Evolutionary conservation across 805 yeast species (phyloP).

Genomic region (Danielia reshetovae): DNA sequence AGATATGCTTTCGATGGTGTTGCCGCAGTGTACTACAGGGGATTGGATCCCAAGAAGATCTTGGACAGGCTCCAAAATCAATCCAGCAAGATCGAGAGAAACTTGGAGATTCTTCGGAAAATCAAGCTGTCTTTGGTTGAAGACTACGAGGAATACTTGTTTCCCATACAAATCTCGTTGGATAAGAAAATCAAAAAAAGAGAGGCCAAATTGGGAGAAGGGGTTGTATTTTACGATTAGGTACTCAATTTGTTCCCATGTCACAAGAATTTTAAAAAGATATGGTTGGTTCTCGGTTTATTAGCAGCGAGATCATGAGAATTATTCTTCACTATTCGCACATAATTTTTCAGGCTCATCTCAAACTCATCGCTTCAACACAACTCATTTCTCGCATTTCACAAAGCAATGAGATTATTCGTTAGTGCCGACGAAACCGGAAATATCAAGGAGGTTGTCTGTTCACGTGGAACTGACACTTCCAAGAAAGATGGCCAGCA

Average conservation of each 20-base stretch:
- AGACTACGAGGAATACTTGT: constrained; percentile 8
- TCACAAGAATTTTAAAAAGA: no score
- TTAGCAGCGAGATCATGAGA: no score
- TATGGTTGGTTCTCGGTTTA: no score
- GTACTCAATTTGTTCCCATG: no score
- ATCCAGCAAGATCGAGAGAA: not conserved
- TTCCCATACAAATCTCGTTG: constrained; percentile 10
- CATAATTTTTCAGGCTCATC: constrained; percentile 1
- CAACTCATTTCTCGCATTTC: no score
- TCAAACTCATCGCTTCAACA: constrained; percentile 3
- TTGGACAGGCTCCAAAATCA: not conserved
- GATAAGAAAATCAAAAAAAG: constrained; percentile 7
- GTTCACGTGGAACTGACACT: constrained; percentile 72
- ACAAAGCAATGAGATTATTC: constrained; percentile 58
- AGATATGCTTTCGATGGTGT: not conserved
- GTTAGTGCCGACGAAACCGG: constrained; percentile 69
- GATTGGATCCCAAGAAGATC: not conserved
- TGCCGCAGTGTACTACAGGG: not conserved
- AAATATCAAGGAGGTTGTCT: constrained; percentile 58
- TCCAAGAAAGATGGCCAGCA: constrained; percentile 63
- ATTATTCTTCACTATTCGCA: no score
- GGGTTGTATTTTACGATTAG: no score
- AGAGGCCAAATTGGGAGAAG: constrained; percentile 4
- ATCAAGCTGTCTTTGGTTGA: constrained; percentile 7
- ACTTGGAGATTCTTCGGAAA: not conserved